These are phyloP conservation scores for Lathyrus oleraceus DNA, from an alignment of 306 rosid species.

Conservation along the genomic window DNA sequence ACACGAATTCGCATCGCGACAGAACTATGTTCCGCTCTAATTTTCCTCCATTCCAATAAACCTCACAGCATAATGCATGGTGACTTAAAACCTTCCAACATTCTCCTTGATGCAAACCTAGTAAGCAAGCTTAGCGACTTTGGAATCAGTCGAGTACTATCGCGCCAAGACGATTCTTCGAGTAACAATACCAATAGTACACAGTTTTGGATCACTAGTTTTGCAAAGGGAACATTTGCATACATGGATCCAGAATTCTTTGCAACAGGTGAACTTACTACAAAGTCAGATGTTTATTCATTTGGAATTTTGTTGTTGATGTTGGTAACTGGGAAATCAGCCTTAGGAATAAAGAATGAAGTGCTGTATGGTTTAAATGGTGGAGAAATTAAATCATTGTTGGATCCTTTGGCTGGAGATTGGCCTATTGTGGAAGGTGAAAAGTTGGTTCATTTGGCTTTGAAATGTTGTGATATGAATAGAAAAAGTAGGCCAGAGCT, in stretches of 20 bases:
- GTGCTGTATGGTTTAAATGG: slow-evolving; percentile 55
- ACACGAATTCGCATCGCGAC: slow-evolving; percentile 67
- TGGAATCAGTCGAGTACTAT: slow-evolving; percentile 61
- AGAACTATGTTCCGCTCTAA: slow-evolving; percentile 78
- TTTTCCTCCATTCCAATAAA: slow-evolving; percentile 79
- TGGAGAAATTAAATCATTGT: slow-evolving; percentile 54
- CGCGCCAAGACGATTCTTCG: slow-evolving; percentile 40
- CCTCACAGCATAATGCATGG: slow-evolving; percentile 83
- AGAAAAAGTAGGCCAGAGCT: slow-evolving; percentile 72
- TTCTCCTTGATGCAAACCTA: slow-evolving; percentile 72
- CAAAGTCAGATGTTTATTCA: slow-evolving; percentile 84
- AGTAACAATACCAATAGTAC: slow-evolving; percentile 38
- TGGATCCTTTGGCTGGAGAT: slow-evolving; percentile 95
- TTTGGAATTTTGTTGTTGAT: slow-evolving; percentile 75
- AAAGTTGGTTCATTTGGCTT: slow-evolving; percentile 65
- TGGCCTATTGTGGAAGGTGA: slow-evolving; percentile 84
- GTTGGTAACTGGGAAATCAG: slow-evolving; percentile 71
- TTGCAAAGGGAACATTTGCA: slow-evolving; percentile 62
- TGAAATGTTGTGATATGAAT: slow-evolving; percentile 72
- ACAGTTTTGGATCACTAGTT: slow-evolving; percentile 49
- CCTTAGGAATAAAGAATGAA: slow-evolving; percentile 59
- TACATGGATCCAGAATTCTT: slow-evolving; percentile 87
- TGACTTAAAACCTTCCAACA: slow-evolving; percentile 78
- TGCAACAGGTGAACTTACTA: slow-evolving; percentile 70
- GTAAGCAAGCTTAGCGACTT: slow-evolving; percentile 83